phyloP scores from a whole-genome alignment of 169 alveolate genomes.

The Besnoitia besnoiti region DNA sequence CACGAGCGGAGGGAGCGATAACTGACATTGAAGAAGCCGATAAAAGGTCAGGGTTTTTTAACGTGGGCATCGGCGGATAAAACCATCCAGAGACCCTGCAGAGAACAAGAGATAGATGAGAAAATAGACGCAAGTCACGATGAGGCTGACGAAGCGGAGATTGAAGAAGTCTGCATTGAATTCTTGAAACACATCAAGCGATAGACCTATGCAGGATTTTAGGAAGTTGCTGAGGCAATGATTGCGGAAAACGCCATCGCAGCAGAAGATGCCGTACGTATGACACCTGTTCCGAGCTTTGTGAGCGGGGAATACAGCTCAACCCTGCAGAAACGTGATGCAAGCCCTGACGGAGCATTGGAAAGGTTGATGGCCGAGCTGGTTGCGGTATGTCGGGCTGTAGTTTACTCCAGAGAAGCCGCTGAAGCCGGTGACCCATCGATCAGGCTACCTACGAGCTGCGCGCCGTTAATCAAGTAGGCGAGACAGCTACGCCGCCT shows the following conservation, averaged over 20 bases:
- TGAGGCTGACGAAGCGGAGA: slow-evolving; percentile 64
- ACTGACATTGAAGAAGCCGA: slow-evolving; percentile 25
- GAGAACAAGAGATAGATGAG: slow-evolving; percentile 43
- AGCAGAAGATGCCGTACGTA: slow-evolving; percentile 45
- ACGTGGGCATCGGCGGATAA: background rate
- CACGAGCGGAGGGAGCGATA: slow-evolving; percentile 20
- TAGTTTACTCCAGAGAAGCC: background rate
- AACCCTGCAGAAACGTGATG: slow-evolving; percentile 29
- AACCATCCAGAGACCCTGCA: background rate
- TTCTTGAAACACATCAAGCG: too few relatives aligned
- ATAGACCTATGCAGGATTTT: background rate
- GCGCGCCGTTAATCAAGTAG: slow-evolving; percentile 64
- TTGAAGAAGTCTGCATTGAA: slow-evolving; percentile 48
- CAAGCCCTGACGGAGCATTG: slow-evolving; percentile 50
- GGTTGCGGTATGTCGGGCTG: background rate
- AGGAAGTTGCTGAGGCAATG: slow-evolving; percentile 64
- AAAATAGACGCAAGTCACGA: slow-evolving; percentile 56
- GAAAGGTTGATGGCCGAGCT: slow-evolving; percentile 61
- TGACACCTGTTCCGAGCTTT: background rate
- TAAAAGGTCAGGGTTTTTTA: background rate
- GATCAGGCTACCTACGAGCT: slow-evolving; percentile 49
- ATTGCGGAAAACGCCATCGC: slow-evolving; percentile 63
- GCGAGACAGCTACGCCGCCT: background rate
- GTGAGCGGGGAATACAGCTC: background rate
- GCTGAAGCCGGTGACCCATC: background rate